Evolutionary conservation across 768 basidiomycete genomes (phyloP).

Genomic region (Collybia sp.): DNA sequence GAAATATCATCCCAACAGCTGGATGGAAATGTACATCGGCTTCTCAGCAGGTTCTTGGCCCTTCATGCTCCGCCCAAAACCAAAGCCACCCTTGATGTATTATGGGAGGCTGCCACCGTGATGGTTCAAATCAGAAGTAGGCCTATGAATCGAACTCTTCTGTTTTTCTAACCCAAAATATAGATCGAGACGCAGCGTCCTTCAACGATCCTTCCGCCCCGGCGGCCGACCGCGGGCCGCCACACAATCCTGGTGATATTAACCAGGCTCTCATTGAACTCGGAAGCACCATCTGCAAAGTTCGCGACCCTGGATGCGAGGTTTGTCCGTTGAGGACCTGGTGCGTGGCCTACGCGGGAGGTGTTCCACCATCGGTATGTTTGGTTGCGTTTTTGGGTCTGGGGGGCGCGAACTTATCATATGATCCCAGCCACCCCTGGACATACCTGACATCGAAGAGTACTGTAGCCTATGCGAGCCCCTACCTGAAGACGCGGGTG

Average conservation of each 20-base stretch:
- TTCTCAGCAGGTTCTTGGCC: slow-evolving; percentile 81
- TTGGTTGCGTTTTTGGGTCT: not conserved
- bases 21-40: slow-evolving; percentile 86
- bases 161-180: not conserved
- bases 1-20: slow-evolving; percentile 39
- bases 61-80: slow-evolving; percentile 79
- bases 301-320: slow-evolving; percentile 70
- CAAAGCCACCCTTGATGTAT: slow-evolving; percentile 68
- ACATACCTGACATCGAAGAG: slow-evolving; percentile 69
- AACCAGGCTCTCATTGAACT: slow-evolving; percentile 95
- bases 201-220: slow-evolving; percentile 9
- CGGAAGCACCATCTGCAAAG: slow-evolving; percentile 90
- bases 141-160: not conserved
- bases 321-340: slow-evolving; percentile 65
- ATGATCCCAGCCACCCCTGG: not conserved
- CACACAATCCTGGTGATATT: slow-evolving; percentile 68
- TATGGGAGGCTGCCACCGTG: slow-evolving; percentile 76
- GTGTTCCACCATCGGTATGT: not conserved
- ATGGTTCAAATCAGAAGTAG: slow-evolving; percentile 47
- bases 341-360: slow-evolving; percentile 58
- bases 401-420: too few species aligned
- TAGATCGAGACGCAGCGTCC: not conserved
- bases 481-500: slow-evolving; percentile 31
- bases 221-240: not conserved
- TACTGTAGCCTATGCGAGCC: slow-evolving; percentile 66